Base-by-base conservation (phyloP, 768 basidiomycete species). In the Leccinum barrowsii region DNA sequence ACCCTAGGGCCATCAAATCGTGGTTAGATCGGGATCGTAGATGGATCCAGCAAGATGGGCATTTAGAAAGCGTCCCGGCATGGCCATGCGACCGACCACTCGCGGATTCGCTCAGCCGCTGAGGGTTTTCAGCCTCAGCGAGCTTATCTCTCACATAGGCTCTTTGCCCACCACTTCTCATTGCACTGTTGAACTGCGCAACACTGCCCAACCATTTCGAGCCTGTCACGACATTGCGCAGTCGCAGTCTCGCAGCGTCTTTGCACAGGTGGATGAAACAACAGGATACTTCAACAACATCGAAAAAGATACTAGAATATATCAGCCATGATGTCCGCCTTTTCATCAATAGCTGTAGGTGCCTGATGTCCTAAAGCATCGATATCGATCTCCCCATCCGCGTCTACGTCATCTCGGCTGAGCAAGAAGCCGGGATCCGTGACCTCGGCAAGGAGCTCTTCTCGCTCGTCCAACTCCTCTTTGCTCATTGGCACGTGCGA, bases 381-480 rank as follows among this genome's bases (percentile, higher is more conserved):
- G 12, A 70, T 56, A 52, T 75, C 72, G 47, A 80, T 73, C 58
- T 85, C 85, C 3, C 83, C 85, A 40, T 88, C 87, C 3, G 84
- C 86, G 77, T 90, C 65, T 59, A 77, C 73, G 76, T 82, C 75
- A 74, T 68, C 74, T 22, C 77, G 67, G 17, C 58, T 64, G 17
- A 81, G 70, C 72, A 90, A 71, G 77, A 82, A 73, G 77, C 73
- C 65, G 4, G 82, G 91, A 68, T 94, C 91, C 13, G 76, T 76
- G 5, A 94, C 89, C 69, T 92, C 90, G 0, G 89, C 86, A 57
- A 89, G 75, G 1, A 85, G 82, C 56, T 92, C 90, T 58, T 86
- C 82, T n/a, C 89, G 83, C 68, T 94, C 91, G 1, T 85, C 84
- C 58, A 84, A 78, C 65, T 94, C 89, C 55, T 90, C 90, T 55